Conservation (phyloP, 495 filamentous ascomycete genomes). For the Corynascus novoguineensis region DNA sequence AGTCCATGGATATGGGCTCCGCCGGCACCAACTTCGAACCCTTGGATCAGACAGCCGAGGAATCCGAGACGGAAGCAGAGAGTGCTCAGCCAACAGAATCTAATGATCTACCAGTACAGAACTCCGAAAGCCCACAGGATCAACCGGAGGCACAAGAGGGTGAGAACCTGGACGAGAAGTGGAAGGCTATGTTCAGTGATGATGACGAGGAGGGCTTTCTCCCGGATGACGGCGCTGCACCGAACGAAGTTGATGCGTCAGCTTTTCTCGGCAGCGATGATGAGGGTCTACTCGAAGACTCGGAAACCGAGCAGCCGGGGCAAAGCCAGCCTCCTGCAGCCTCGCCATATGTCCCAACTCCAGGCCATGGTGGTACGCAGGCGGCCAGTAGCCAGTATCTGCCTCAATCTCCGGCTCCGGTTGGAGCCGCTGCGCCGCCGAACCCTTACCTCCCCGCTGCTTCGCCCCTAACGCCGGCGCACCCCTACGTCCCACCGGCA, state of each 20-base stretch:
- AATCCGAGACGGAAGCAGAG: constrained; percentile 20
- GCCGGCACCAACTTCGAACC: constrained; percentile 28
- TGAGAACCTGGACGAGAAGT: constrained; percentile 66
- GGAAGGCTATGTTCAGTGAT: constrained; percentile 79
- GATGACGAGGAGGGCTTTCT: constrained; percentile 65
- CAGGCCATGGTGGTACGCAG: constrained; percentile 1
- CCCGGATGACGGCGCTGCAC: constrained; percentile 32
- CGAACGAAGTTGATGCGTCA: constrained; percentile 46
- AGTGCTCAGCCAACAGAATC: neutral
- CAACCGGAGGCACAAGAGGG: constrained; percentile 21
- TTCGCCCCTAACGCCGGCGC: constrained; percentile 27
- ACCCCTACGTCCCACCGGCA: constrained; percentile 31
- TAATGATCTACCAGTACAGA: neutral
- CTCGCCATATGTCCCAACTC: constrained; percentile 10
- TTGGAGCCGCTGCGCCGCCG: neutral
- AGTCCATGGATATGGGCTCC: constrained; percentile 22
- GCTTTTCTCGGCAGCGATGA: constrained; percentile 65
- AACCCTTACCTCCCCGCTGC: constrained; percentile 26
- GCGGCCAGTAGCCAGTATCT: constrained; percentile 33
- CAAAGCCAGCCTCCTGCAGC: constrained; percentile 14
- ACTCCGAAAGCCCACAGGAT: constrained; percentile 9
- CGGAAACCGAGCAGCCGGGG: constrained; percentile 26
- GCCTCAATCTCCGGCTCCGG: constrained; percentile 23
- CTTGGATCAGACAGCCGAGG: constrained; percentile 33
- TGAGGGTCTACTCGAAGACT: constrained; percentile 65